These are phyloP conservation scores for Laburnicola sp. DNA, from an alignment of 2,329 filamentous ascomycete species.

Conservation along the genomic window DNA sequence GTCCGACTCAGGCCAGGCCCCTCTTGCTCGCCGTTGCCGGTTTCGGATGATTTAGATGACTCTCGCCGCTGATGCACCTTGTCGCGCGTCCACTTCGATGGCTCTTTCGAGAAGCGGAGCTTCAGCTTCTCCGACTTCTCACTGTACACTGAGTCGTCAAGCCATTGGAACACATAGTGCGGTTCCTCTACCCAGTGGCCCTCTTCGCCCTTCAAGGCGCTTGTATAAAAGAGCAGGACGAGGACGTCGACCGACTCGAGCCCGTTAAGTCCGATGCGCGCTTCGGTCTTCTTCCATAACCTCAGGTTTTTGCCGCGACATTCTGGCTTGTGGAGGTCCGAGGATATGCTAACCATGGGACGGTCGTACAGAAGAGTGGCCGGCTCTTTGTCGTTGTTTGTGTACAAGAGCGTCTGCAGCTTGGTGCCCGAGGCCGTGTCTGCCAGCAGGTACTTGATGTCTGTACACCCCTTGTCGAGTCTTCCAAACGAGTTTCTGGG, in stretches of 20 bases:
- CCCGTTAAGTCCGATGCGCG: conserved; percentile 18
- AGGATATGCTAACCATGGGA: conserved; percentile 28
- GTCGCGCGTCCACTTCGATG: conserved; percentile 28
- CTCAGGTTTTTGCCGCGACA: conserved; percentile 36
- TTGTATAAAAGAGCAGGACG: conserved; percentile 37
- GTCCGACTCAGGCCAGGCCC: conserved; percentile 10
- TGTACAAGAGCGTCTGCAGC: conserved; percentile 40
- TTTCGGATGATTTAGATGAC: conserved; percentile 14
- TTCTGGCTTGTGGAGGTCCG: conserved; percentile 33
- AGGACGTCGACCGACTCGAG: conserved; percentile 24
- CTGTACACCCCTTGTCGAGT: conserved; percentile 30
- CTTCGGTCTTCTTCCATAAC: conserved; percentile 31
- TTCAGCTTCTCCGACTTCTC: conserved; percentile 27
- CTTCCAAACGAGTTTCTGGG: conserved; percentile 31
- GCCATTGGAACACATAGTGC: conserved; percentile 38
- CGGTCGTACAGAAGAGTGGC: conserved; percentile 35
- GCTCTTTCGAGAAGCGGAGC: conserved; percentile 36
- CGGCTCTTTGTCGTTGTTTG: conserved; percentile 33
- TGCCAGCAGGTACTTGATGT: conserved; percentile 36
- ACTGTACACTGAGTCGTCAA: conserved; percentile 28
- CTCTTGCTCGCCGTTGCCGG: not conserved
- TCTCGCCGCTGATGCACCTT: conserved; percentile 31
- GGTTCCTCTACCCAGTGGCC: conserved; percentile 42
- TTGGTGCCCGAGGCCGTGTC: conserved; percentile 17
- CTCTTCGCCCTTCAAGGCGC: conserved; percentile 27